Base-by-base conservation (phyloP, 2,329 filamentous ascomycete genomes). In the Alternaria conjuncta region DNA sequence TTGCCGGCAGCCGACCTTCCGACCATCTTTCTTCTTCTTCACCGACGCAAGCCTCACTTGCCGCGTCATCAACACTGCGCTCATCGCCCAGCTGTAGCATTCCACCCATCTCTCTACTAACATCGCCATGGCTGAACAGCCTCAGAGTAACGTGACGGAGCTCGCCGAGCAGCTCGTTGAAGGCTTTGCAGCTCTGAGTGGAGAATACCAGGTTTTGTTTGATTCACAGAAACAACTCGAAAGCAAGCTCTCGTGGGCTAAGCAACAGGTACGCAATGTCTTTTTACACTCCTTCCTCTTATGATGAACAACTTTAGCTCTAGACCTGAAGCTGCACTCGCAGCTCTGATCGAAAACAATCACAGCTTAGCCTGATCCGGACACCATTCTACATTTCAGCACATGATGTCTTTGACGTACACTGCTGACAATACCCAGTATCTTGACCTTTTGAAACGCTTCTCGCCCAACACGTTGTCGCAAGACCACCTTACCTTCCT, bases 271-370 rank as follows among this genome's bases (percentile, higher is more conserved):
- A 78, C 68, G 82, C 66, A 13, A 50, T 51, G 45, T 20, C 15
- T 26, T 28, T 11, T 58, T 55, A 46, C 30, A 64, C 46, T 21
- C 43, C 45, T 58, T 55, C 65, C 56, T 65, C 66, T 69, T 71
- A 79, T 83, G 82, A 84, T 82, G 81, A 83, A 75, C 77, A 71
- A 70, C 61, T 72, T 84, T 84, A 84, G 83, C 82, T 84, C 82
- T 85, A 84, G 82, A 84, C 79, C 83, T 84, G 81, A 78, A 85
- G 82, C 78, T 79, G 79, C 75, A 70, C 69, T 58, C 58, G 79
- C 79, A 75, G 79, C 80, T 66, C 70, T 84, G 83, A 82, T 75
- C 80, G 82, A 82, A 70, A 76, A 75, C 66, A 78, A 80, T 80
- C 75, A 82, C 79, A 78, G 76, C 75, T 78, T 78, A 69, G 55